Conservation (phyloP, 1,139 yeast genomes). For the Yamadazyma mexicana region DNA sequence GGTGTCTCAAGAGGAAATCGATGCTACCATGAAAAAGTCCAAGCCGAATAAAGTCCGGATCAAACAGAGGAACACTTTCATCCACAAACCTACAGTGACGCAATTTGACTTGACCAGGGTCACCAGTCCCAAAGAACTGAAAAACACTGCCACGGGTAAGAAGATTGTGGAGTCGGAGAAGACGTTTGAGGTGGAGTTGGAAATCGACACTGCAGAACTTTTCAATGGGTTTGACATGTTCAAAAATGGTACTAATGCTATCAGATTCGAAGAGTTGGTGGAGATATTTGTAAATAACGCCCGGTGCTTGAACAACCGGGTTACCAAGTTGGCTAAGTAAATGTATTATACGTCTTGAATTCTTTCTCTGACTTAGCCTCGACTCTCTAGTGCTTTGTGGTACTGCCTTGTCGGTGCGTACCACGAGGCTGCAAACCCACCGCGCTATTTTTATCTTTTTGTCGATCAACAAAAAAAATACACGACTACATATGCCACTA, state of each 20-base stretch:
- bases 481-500: neutral
- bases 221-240: constrained; percentile 60
- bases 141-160: constrained; percentile 39
- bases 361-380: no score
- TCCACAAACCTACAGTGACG: constrained; percentile 69
- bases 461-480: no score
- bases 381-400: no score
- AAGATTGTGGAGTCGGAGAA: constrained; percentile 40
- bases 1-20: constrained; percentile 53
- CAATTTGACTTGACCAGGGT: constrained; percentile 72
- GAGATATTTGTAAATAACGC: constrained; percentile 76
- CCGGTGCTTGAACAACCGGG: constrained; percentile 46
- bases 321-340: constrained; percentile 41
- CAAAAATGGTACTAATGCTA: constrained; percentile 51
- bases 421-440: neutral
- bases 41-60: constrained; percentile 56
- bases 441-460: neutral
- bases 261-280: constrained; percentile 67
- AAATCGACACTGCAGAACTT: constrained; percentile 65
- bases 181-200: constrained; percentile 65
- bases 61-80: constrained; percentile 63
- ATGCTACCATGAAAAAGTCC: constrained; percentile 34
- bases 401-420: no score
- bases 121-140: constrained; percentile 45
- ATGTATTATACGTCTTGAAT: neutral